Evolutionary conservation across 2,329 filamentous ascomycete species (phyloP).

Genomic region (Simplicillium sp.): DNA sequence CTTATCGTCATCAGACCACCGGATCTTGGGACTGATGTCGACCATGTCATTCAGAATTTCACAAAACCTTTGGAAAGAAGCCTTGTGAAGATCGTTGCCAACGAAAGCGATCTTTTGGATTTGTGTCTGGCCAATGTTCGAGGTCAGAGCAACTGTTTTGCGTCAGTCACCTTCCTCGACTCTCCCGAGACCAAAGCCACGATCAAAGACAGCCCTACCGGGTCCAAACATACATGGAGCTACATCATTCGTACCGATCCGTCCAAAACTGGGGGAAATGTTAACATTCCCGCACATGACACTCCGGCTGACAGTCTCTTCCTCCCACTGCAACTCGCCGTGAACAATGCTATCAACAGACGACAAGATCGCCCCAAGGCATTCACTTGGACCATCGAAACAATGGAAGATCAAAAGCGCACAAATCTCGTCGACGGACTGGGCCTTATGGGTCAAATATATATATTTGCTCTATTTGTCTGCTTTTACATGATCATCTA

Average conservation of each 20-base stretch:
- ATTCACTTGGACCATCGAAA: conserved; percentile 10
- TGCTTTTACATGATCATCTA: conserved; percentile 6
- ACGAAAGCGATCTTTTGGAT: conserved; percentile 8
- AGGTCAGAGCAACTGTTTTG: conserved; percentile 19
- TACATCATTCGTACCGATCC: conserved; percentile 17
- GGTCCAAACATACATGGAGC: conserved; percentile 14
- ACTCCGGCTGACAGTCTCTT: conserved; percentile 14
- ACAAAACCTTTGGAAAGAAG: conserved; percentile 10
- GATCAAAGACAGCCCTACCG: conserved; percentile 1
- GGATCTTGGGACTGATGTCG: conserved; percentile 14
- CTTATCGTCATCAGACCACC: conserved; percentile 15
- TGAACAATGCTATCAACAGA: conserved; percentile 20
- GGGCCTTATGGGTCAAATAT: conserved; percentile 8
- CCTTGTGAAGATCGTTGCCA: conserved; percentile 9
- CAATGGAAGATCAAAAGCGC: conserved; percentile 6
- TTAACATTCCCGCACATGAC: conserved; percentile 31
- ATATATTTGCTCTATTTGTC: conserved; percentile 5
- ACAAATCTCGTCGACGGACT: background rate
- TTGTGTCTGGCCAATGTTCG: conserved; percentile 15
- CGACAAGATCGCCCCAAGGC: conserved; percentile 10
- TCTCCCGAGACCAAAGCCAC: conserved; percentile 13
- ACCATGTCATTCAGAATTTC: conserved; percentile 14
- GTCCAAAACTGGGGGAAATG: conserved; percentile 27
- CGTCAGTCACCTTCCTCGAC: conserved; percentile 17
- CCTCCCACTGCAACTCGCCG: conserved; percentile 21